Evolutionary conservation across 768 basidiomycete genomes (phyloP).

Genomic region (Tulasnella sp.): DNA sequence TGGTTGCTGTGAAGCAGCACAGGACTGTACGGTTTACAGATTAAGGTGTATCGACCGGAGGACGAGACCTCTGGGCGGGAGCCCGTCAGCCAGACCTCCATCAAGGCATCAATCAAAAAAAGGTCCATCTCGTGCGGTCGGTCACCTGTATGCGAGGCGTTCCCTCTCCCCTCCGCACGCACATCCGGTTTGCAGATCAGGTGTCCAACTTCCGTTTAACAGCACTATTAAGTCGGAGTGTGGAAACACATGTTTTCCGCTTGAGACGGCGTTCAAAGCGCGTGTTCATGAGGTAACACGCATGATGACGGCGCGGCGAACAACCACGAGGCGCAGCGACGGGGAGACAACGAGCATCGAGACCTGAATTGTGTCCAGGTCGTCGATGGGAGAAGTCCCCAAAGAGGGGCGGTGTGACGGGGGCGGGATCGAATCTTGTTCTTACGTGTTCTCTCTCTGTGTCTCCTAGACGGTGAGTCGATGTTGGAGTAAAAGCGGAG

Average conservation of each 20-base stretch:
- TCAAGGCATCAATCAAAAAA: not conserved
- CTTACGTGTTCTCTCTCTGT: not conserved
- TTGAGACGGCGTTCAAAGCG: not conserved
- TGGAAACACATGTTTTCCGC: conserved; percentile 1
- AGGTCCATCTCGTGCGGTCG: not conserved
- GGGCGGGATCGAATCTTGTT: conserved; percentile 14
- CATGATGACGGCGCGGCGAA: not conserved
- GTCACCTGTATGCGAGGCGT: conserved; percentile 1
- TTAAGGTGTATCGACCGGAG: conserved; percentile 7
- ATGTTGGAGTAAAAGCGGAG: not conserved
- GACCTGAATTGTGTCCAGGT: not conserved
- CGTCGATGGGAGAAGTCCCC: not conserved
- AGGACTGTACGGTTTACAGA: conserved; percentile 5
- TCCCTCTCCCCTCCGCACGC: not conserved
- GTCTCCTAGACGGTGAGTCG: not conserved
- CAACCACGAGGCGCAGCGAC: not conserved
- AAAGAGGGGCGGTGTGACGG: not conserved
- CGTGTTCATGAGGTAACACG: not conserved
- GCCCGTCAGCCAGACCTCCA: not conserved
- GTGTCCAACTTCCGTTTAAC: not conserved
- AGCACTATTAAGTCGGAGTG: conserved; percentile 14
- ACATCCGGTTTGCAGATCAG: not conserved
- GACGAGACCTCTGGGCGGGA: not conserved
- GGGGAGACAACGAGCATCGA: not conserved
- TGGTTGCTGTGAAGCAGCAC: not conserved